Conservation (phyloP, 768 basidiomycete genomes). For the Leucogyrophana mollusca region DNA sequence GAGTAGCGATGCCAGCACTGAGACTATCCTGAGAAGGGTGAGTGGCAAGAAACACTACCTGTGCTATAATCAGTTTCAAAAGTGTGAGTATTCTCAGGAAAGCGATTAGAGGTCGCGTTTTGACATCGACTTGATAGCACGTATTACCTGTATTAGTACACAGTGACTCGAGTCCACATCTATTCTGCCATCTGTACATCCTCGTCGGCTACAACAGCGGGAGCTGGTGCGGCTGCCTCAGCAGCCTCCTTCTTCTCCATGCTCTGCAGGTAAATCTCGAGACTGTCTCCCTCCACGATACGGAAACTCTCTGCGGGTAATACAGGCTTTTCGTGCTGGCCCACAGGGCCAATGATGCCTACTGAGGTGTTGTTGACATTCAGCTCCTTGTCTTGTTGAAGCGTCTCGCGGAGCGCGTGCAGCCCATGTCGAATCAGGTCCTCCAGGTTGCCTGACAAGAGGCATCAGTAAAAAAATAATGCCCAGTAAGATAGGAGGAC, state of each 20-base stretch:
- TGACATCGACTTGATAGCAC: no score
- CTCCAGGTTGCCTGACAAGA: slow-evolving; percentile 67
- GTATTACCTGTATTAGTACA: no score
- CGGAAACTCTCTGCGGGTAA: slow-evolving; percentile 68
- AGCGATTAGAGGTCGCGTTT: no score
- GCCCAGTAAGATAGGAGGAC: slow-evolving; percentile 28
- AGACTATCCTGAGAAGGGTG: no score
- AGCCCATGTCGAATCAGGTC: slow-evolving; percentile 91
- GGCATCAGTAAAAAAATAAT: neutral
- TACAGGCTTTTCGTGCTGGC: slow-evolving; percentile 53
- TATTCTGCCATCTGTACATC: slow-evolving; percentile 88
- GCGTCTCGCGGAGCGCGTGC: slow-evolving; percentile 91
- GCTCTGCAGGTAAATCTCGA: slow-evolving; percentile 71
- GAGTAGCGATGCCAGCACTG: no score
- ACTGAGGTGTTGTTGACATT: slow-evolving; percentile 92
- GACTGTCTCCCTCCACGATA: slow-evolving; percentile 80
- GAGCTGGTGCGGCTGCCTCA: slow-evolving; percentile 35
- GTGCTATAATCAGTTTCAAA: no score
- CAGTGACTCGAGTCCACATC: slow-evolving; percentile 11
- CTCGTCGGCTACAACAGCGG: slow-evolving; percentile 49
- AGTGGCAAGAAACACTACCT: no score
- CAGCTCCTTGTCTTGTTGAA: slow-evolving; percentile 98
- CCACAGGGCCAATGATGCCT: slow-evolving; percentile 82
- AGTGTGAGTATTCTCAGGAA: no score
- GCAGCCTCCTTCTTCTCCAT: slow-evolving; percentile 72